Evolutionary conservation across 129 eudicot species (phyloP).

Genomic region (Flaveria sonorensis): DNA sequence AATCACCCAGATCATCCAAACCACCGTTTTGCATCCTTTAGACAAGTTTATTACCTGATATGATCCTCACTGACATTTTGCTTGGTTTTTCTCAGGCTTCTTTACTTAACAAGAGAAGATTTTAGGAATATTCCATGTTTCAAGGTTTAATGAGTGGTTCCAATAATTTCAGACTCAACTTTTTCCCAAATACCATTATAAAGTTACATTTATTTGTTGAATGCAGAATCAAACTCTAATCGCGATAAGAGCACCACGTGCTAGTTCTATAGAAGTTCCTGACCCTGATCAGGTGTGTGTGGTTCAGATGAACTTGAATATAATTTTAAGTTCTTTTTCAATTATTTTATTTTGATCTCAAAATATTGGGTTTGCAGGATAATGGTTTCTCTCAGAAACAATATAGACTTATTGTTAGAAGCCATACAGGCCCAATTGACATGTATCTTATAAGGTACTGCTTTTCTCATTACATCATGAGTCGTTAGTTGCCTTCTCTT

Average conservation of each 20-base stretch:
- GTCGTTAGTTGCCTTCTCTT: too few relatives aligned
- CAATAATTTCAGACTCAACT: background rate
- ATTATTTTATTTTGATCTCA: background rate
- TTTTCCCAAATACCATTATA: conserved; percentile 5
- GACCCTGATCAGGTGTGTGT: conserved; percentile 75
- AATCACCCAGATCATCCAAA: background rate
- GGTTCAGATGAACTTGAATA: background rate
- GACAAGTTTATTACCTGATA: conserved; percentile 5
- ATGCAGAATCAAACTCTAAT: conserved; percentile 65
- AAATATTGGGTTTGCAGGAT: conserved; percentile 47
- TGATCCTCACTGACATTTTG: conserved; percentile 8
- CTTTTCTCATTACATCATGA: conserved; percentile 7
- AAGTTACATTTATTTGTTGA: background rate
- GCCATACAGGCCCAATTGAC: conserved; percentile 68
- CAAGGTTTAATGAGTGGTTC: conserved; percentile 42
- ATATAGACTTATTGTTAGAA: conserved; percentile 58
- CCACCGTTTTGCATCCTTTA: background rate
- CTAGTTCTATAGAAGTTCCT: conserved; percentile 74
- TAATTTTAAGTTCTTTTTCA: background rate
- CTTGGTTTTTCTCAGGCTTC: conserved; percentile 46
- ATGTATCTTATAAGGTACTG: conserved; percentile 65
- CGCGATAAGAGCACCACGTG: conserved; percentile 67
- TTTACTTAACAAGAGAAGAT: conserved; percentile 62
- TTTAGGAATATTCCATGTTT: conserved; percentile 63
- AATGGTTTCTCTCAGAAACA: conserved; percentile 43